Base-by-base conservation (phyloP, 129 eudicot genomes). In the Arctium minus region DNA sequence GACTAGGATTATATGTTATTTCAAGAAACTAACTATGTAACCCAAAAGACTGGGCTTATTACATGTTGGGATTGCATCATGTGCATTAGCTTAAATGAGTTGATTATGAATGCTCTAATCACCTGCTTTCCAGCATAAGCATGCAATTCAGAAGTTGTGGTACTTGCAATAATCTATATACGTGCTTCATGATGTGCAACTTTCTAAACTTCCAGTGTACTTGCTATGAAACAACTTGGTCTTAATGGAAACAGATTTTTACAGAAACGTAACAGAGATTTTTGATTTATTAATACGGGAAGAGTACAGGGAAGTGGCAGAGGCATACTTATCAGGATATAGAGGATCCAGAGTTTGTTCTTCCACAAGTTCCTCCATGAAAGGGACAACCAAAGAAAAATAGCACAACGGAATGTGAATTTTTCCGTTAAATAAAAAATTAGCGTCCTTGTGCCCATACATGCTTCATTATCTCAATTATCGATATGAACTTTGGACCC, bases 351-450 rank as follows among this genome's bases (percentile, higher is more conserved):
- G 39, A 75, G 81, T 86, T 82, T 86, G 92, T 74, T 89, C 92
- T 81, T 92, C 97, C 78, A 88, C 90, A 80, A 89, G 89, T 81
- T 89, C 88, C 86, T 92, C 97, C 71, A 92, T 87, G 3, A 79
- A n/a, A n/a, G n/a, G n/a, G n/a, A 82, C 85, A 88, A 69, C 30
- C 39, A 48, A 40, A 60, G 8, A 73, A 84, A 79, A 39, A 39
- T 70, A 35, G 30, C 42, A 35, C 74, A 50, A 53, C 48, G 36
- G 13, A 50, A 31, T 33, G 40, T 36, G 71, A 73, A n/a, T n/a
- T n/a, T n/a, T n/a, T n/a, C n/a, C n/a, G n/a, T n/a, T n/a, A n/a
- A n/a, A n/a, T n/a, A n/a, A n/a, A n/a, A n/a, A n/a, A 53, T 53
- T 53, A 53, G 4, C 8, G 5, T 53, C 65, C 65, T 53, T 53